Evolutionary conservation across 2,329 filamentous ascomycete genomes (phyloP), one percentile per base, ranked within the genome.

Genomic region (Xylaria hypoxylon): DNA sequence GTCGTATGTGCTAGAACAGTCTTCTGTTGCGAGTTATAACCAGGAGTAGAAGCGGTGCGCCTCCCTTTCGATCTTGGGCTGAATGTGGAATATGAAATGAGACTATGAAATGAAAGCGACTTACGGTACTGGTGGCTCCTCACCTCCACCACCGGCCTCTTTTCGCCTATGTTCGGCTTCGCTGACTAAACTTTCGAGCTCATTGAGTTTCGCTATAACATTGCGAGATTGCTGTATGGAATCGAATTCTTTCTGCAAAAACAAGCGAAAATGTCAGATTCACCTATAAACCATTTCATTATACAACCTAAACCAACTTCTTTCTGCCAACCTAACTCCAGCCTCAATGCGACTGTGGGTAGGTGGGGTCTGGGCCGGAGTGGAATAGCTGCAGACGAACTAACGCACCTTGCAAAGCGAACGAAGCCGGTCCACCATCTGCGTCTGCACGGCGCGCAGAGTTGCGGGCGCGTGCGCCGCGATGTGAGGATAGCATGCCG

Each of bases 401-500:
- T 5, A 59, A 69, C 73, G 28, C 68, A 85, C 83, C 75, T 82
- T 79, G 70, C 87, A 89, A 67, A 87, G 83, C 69, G 81, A 80
- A 24, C 81, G 80, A 67, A 90, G 75, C 70, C 86, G 81, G 15
- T 83, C 83, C 11, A 88, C 83, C 85, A 90, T 87, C 74, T 86
- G 85, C 59, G 77, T 76, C 79, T 89, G 87, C 45, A 89, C 83
- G 69, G 83, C 82, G 68, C 79, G 80, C 72, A 90, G 79, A 42
- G 85, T 81, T 7, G 77, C 79, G 26, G 85, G 85, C 22, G 86
- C 83, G 67, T 81, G 79, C 44, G 77, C 74, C 19, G 86, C 83
- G n/a, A 89, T 80, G 22, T 85, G 87, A 48, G 88, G 88, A 75
- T 88, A 90, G 78, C 88, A 90, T 1, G 84, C 80, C 2, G 84